Base-by-base conservation (phyloP, 768 basidiomycete genomes). In the Daedaleopsis nitida region DNA sequence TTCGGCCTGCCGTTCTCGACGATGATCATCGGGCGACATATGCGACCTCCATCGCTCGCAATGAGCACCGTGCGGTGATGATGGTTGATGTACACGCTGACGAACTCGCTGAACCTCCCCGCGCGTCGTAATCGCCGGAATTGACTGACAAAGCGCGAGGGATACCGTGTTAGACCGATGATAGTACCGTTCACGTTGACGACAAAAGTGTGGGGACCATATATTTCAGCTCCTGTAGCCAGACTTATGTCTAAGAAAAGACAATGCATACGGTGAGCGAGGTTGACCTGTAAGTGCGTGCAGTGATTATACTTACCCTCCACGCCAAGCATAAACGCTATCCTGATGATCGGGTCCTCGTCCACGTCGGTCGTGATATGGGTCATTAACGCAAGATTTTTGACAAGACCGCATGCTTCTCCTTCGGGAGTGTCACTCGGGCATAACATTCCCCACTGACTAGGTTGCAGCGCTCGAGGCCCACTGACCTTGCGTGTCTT, bases 341-440 rank as follows among this genome's bases (percentile, higher is more conserved):
- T 78, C 60, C 88, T 85, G 65, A 93, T 86, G 57, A 99, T 91
- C 1, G 96, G 96, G 61, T 88, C 92, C 73, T 99, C 97, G 62
- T 96, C 95, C 34, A 95, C 96, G 73, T 98, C 97, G 44, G 97
- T 98, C 10, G 97, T 99, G 73, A 99, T 98, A 75, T 99, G 96
- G 3, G 97, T 98, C 97, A 99, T 99, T 16, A 99, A 80, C 3
- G 97, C 97, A 63, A 99, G 78, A 76, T 99, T 99, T 80, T 99
- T 99, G 49, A 99, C 97, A 60, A 99, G 78, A 24, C 97, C 97
- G 71, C 97, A 99, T 17, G 97, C 97, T 77, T 99, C 97, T 72
- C 97, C 97, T 87, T 99, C 97, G 0, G 97, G 97, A 0, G 97
- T 99, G 75, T 99, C 97, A 72, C 92, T 94, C 0, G 97, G 94